A percentile compares a stretch with the other conserved stretches of the same genome.
Conservation (phyloP, 2,329 filamentous ascomycete species). For the Aspergillus caelatus region DNA sequence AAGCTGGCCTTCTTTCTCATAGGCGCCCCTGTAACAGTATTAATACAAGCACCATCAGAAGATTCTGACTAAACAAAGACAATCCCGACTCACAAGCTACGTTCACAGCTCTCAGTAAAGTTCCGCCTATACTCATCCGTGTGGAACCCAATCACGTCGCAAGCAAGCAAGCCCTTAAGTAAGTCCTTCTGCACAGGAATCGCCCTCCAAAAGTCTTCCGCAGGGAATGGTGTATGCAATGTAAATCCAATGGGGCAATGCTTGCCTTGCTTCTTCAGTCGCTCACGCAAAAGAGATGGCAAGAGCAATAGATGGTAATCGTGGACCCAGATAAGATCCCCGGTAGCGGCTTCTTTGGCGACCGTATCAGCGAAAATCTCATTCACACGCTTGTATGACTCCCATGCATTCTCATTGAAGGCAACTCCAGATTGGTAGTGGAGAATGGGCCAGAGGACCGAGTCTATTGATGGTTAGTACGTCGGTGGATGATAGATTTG, state of each 20-base stretch:
- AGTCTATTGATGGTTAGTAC: slow-evolving; percentile 58
- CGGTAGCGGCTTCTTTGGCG: slow-evolving; percentile 77
- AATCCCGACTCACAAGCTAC: slow-evolving; percentile 65
- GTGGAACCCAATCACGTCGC: slow-evolving; percentile 93
- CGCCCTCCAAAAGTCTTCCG: slow-evolving; percentile 89
- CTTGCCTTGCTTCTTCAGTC: slow-evolving; percentile 69
- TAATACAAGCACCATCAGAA: not conserved
- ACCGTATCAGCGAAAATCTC: slow-evolving; percentile 83
- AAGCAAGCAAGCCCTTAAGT: slow-evolving; percentile 78
- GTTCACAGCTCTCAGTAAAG: slow-evolving; percentile 79
- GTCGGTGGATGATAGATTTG: too few relatives aligned
- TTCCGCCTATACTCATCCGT: slow-evolving; percentile 96
- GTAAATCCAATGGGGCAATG: slow-evolving; percentile 95
- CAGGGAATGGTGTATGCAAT: slow-evolving; percentile 91
- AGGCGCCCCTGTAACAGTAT: slow-evolving; percentile 34
- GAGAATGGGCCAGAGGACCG: slow-evolving; percentile 94
- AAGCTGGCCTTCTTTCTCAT: slow-evolving; percentile 75
- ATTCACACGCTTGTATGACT: slow-evolving; percentile 86
- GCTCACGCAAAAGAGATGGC: slow-evolving; percentile 80
- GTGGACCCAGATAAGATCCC: slow-evolving; percentile 91
- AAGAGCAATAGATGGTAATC: slow-evolving; percentile 98
- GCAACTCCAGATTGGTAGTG: slow-evolving; percentile 96
- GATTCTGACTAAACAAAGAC: too few relatives aligned
- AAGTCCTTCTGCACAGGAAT: slow-evolving; percentile 84
- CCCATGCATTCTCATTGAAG: slow-evolving; percentile 87